Percentiles rank a stretch among this genome's conserved stretches.
Conservation (phyloP, 2,329 filamentous ascomycete genomes). For the Monilinia fructigena region DNA sequence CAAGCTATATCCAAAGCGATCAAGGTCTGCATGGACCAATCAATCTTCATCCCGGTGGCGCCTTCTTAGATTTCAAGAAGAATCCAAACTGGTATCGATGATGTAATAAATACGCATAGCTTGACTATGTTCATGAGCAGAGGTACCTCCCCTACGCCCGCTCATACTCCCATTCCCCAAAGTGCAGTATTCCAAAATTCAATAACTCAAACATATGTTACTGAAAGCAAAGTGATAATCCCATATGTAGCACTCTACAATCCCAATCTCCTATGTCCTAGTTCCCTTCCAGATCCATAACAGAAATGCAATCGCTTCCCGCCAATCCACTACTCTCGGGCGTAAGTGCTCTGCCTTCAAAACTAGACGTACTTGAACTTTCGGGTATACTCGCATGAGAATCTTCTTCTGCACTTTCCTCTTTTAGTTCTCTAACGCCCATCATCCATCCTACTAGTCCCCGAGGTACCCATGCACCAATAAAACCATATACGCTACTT, state of each 20-base stretch:
- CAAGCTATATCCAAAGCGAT: neutral
- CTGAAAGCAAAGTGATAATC: neutral
- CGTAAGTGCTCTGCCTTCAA: constrained; percentile 25
- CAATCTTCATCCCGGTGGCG: neutral
- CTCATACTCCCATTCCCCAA: neutral
- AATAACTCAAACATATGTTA: neutral
- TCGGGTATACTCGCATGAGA: neutral
- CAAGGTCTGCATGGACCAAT: neutral
- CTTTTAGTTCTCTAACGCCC: constrained; percentile 62
- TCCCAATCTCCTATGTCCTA: neutral
- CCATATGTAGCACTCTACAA: constrained; percentile 1
- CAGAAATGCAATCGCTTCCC: constrained; percentile 36
- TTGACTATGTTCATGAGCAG: constrained; percentile 1
- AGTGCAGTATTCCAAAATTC: neutral
- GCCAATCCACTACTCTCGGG: constrained; percentile 29
- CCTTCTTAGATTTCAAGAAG: neutral
- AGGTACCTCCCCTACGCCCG: neutral
- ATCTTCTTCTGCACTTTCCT: neutral
- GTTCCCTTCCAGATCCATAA: constrained; percentile 22
- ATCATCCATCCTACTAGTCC: constrained; percentile 91
- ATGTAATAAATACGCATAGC: neutral
- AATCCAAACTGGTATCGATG: neutral
- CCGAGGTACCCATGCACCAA: constrained; percentile 76
- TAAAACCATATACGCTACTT: constrained; percentile 77
- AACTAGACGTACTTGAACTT: constrained; percentile 18